A percentile compares a stretch with the other conserved stretches of the same genome.
Evolutionary conservation across 1,284 basidiomycete species (phyloP).

Genomic region (Tilletia walkeri): DNA sequence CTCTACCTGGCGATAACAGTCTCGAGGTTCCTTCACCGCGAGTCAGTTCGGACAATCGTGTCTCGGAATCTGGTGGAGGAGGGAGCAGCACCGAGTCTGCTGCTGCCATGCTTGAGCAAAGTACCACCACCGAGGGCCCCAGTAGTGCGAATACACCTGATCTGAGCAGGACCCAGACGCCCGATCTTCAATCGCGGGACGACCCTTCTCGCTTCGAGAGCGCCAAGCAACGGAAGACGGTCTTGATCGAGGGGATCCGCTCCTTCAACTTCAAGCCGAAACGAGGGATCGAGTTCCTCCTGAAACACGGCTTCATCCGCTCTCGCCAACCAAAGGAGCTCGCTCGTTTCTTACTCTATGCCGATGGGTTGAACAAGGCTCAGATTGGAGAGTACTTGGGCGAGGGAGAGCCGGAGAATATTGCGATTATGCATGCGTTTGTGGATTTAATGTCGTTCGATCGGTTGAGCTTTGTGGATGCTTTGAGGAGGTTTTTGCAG

Average conservation of each 20-base stretch:
- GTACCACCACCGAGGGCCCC: neutral
- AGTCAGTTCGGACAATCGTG: neutral
- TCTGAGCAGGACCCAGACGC: constrained; percentile 11
- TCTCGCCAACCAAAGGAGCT: constrained; percentile 74
- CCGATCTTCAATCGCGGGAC: constrained; percentile 60
- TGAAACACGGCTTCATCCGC: constrained; percentile 84
- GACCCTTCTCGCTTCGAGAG: constrained; percentile 92
- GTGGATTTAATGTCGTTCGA: constrained; percentile 55
- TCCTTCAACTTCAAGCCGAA: constrained; percentile 96
- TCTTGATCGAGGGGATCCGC: constrained; percentile 88
- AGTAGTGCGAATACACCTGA: constrained; percentile 8
- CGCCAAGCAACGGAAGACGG: constrained; percentile 96
- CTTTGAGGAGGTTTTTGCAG: constrained; percentile 52
- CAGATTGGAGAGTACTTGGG: constrained; percentile 98
- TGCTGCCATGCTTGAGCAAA: neutral
- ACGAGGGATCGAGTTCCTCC: constrained; percentile 82
- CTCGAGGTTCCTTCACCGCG: neutral
- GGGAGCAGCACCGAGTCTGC: neutral
- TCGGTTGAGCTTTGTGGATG: constrained; percentile 47
- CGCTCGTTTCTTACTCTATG: constrained; percentile 79
- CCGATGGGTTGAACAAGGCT: constrained; percentile 90
- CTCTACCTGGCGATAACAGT: constrained; percentile 20
- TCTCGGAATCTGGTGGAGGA: neutral
- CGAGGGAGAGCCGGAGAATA: constrained; percentile 54
- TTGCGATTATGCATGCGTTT: constrained; percentile 55